These are phyloP conservation scores for Plantago lanceolata DNA, from an alignment of 305 asterid species.

Conservation along the genomic window DNA sequence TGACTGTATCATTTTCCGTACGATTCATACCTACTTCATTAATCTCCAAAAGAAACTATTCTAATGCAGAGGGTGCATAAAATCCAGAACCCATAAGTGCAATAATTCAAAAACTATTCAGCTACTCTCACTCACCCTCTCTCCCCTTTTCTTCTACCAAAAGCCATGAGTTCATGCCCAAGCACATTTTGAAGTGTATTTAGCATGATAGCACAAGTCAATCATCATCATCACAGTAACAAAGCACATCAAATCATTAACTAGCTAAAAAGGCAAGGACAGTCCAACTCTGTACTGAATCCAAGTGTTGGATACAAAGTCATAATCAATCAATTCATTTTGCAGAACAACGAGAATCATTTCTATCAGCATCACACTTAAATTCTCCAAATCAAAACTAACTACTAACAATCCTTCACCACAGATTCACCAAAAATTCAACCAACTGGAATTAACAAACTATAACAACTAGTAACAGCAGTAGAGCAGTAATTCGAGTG, in stretches of 20 bases:
- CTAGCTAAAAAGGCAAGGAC: too few species aligned
- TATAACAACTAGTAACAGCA: neutral
- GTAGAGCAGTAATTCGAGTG: neutral
- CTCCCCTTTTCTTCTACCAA: neutral
- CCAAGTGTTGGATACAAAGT: too few species aligned
- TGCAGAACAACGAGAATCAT: too few species aligned
- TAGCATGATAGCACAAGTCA: too few species aligned
- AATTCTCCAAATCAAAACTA: neutral
- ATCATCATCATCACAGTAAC: too few species aligned
- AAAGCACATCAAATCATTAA: too few species aligned
- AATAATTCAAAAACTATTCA: too few species aligned
- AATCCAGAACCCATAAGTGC: neutral
- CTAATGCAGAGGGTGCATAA: neutral
- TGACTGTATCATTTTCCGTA: neutral
- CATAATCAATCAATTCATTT: too few species aligned
- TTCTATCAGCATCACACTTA: too few species aligned
- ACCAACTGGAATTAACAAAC: neutral
- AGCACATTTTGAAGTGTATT: too few species aligned
- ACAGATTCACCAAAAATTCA: neutral
- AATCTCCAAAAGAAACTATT: neutral
- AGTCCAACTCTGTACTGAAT: too few species aligned
- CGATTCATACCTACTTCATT: neutral
- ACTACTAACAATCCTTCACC: neutral
- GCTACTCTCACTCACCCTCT: too few species aligned
- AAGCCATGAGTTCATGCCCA: neutral